These are phyloP conservation scores for Rhodotorula mucilaginosa DNA, from an alignment of 1,284 basidiomycete species.

Conservation along the genomic window DNA sequence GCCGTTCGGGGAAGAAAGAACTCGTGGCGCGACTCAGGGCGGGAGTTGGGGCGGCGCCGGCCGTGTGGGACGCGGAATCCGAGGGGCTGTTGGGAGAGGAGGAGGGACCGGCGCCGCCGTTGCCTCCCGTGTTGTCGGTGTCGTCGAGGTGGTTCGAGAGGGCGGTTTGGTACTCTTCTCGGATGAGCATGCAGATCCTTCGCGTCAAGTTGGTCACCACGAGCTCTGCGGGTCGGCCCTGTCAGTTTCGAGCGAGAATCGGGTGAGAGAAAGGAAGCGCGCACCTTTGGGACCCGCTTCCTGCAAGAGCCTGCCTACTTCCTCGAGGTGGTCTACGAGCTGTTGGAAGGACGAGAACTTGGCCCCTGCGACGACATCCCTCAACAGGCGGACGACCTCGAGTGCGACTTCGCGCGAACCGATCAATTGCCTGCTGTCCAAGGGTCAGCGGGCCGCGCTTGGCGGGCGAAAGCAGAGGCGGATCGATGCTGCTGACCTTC, in stretches of 20 bases:
- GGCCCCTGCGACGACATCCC: slow-evolving; percentile 82
- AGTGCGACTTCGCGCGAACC: slow-evolving; percentile 83
- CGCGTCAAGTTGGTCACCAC: slow-evolving; percentile 91
- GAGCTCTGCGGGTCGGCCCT: slow-evolving; percentile 63
- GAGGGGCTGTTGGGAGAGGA: neutral
- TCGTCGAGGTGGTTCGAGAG: slow-evolving; percentile 34
- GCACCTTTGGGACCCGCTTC: slow-evolving; percentile 90
- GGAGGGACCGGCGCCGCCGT: neutral
- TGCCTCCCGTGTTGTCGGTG: slow-evolving; percentile 3
- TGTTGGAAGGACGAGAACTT: slow-evolving; percentile 84
- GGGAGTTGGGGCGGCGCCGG: slow-evolving; percentile 24
- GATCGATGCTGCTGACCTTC: slow-evolving; percentile 16
- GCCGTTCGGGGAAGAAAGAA: slow-evolving; percentile 24
- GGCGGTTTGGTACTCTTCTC: slow-evolving; percentile 77
- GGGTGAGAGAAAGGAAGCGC: no score
- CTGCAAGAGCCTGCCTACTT: slow-evolving; percentile 73
- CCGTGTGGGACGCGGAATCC: slow-evolving; percentile 6
- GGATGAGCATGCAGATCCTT: slow-evolving; percentile 83
- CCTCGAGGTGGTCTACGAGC: slow-evolving; percentile 73
- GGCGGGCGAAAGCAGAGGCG: neutral
- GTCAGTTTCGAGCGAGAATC: neutral
- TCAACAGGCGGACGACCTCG: slow-evolving; percentile 81
- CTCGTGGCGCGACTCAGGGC: slow-evolving; percentile 12
- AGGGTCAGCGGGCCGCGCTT: neutral
- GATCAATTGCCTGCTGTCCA: slow-evolving; percentile 68